phyloP scores from a whole-genome alignment of 73 alveolate species.

The Paramecium octaurelia region DNA sequence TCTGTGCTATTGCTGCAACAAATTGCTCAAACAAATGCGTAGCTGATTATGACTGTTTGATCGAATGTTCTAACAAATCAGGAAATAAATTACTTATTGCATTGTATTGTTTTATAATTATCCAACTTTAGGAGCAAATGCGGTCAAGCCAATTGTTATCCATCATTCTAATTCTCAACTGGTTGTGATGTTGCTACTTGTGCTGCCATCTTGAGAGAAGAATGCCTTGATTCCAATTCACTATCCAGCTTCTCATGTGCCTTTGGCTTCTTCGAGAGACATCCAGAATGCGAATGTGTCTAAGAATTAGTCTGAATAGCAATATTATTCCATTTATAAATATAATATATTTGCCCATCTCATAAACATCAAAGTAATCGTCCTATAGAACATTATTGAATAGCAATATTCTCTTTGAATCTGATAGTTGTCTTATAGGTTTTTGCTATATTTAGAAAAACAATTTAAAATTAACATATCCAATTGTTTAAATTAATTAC shows the following conservation, averaged over 20 bases:
- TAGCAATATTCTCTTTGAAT: background rate
- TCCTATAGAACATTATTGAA: background rate
- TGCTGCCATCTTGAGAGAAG: background rate
- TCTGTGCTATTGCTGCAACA: constrained; percentile 36
- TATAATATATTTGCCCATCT: background rate
- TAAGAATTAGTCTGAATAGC: background rate
- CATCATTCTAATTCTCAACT: background rate
- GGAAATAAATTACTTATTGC: background rate
- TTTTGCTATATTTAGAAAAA: background rate
- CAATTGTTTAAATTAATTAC: background rate
- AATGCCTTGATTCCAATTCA: background rate
- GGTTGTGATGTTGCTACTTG: constrained; percentile 26
- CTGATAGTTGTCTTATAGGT: background rate
- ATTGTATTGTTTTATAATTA: background rate
- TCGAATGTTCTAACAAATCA: constrained; percentile 27
- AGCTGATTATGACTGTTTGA: background rate
- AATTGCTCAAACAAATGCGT: background rate
- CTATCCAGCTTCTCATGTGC: background rate
- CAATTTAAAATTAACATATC: background rate
- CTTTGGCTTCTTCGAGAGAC: constrained; percentile 6
- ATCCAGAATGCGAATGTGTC: constrained; percentile 41
- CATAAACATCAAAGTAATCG: background rate
- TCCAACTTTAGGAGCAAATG: background rate
- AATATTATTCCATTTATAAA: background rate
- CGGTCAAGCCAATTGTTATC: background rate